phyloP scores from a whole-genome alignment of 148 eudicot genomes.

The Vaccinium myrtillus region DNA sequence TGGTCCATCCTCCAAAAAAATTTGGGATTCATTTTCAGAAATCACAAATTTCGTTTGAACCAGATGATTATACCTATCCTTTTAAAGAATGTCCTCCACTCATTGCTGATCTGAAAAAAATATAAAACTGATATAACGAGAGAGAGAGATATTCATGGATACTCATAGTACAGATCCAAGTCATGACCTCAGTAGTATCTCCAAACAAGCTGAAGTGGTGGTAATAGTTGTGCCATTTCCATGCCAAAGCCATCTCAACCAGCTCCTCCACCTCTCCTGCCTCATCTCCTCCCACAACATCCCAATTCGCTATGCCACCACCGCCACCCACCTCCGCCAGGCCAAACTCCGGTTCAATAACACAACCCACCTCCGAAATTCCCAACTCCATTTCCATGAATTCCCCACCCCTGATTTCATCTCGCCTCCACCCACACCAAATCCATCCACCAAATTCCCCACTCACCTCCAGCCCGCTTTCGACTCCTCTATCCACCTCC shows the following conservation, averaged over 20 bases:
- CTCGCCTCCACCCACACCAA: background rate
- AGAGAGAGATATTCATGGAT: background rate
- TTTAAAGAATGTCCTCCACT: too few species aligned
- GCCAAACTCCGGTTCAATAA: slow-evolving; percentile 27
- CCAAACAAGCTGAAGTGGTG: slow-evolving; percentile 14
- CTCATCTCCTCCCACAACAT: slow-evolving; percentile 22
- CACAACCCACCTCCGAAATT: background rate
- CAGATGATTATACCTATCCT: too few species aligned
- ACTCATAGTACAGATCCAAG: background rate
- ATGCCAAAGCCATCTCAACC: background rate
- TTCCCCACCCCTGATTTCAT: background rate
- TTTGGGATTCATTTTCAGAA: too few species aligned
- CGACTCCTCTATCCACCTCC: background rate
- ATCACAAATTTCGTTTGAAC: too few species aligned
- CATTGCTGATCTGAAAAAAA: too few species aligned
- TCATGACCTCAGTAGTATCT: background rate
- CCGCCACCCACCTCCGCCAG: slow-evolving; percentile 32
- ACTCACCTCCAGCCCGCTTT: slow-evolving; percentile 10
- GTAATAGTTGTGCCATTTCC: slow-evolving; percentile 37
- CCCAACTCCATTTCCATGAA: slow-evolving; percentile 11
- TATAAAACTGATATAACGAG: too few species aligned
- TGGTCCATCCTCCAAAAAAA: too few species aligned
- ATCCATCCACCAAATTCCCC: background rate
- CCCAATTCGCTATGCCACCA: slow-evolving; percentile 23
- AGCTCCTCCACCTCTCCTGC: too few species aligned